These are phyloP conservation scores for Trypanosoma platydactyli DNA, from an alignment of 208 protist genomes.

Conservation along the genomic window DNA sequence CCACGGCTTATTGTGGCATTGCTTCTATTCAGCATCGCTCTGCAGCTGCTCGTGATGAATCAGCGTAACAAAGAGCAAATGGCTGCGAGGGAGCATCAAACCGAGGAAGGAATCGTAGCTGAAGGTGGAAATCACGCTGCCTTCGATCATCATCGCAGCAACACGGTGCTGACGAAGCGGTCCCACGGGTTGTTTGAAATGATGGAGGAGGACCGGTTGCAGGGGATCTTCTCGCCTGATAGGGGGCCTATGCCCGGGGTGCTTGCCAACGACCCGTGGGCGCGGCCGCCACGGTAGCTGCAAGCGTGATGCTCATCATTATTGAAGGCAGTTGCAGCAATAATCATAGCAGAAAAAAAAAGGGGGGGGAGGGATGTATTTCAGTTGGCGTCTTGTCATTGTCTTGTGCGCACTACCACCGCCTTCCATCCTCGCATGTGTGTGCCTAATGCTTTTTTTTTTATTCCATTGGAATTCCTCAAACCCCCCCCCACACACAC, in stretches of 20 bases:
- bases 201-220: conserved; percentile 46
- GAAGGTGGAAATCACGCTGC: not conserved
- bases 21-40: conserved; percentile 48
- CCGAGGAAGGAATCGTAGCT: conserved; percentile 15
- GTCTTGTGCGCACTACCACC: no score
- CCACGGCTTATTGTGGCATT: conserved; percentile 50
- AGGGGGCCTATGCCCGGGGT: conserved; percentile 17
- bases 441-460: no score
- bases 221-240: conserved; percentile 33
- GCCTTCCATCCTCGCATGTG: no score
- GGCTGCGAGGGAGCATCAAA: conserved; percentile 19
- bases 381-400: no score
- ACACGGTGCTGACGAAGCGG: not conserved
- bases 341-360: conserved; percentile 10
- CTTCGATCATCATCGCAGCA: not conserved
- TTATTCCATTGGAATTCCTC: no score
- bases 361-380: not conserved
- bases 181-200: conserved; percentile 52
- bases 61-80: conserved; percentile 44
- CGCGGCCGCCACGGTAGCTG: conserved; percentile 18
- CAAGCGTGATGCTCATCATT: no score
- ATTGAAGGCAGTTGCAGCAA: not conserved
- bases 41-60: conserved; percentile 69
- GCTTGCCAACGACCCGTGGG: conserved; percentile 22
- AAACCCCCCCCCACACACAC: no score